These are phyloP conservation scores for Physcomitrellopsis africana DNA, from an alignment of 225 moss, liverwort and hornwort genomes.

Conservation along the genomic window DNA sequence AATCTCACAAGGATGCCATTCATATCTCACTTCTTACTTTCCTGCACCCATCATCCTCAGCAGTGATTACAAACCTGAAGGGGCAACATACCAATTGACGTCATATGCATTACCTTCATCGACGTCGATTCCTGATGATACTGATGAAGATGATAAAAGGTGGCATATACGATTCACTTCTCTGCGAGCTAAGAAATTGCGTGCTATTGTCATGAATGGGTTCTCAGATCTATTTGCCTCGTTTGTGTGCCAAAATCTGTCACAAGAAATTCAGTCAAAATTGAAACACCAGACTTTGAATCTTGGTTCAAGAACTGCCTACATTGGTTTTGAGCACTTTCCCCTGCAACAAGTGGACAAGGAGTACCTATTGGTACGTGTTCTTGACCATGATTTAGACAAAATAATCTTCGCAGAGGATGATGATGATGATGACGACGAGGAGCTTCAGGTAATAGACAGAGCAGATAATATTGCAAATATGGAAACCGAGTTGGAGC, in stretches of 20 bases:
- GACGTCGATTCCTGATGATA: slow-evolving; percentile 27
- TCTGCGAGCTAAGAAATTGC: slow-evolving; percentile 69
- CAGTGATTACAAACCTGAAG: slow-evolving; percentile 82
- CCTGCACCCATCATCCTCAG: slow-evolving; percentile 64
- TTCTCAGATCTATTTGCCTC: slow-evolving; percentile 77
- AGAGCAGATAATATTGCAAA: too few species aligned
- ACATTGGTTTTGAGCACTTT: slow-evolving; percentile 63
- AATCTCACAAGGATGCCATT: slow-evolving; percentile 60
- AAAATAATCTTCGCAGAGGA: too few species aligned
- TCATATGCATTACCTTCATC: slow-evolving; percentile 62
- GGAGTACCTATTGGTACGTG: slow-evolving; percentile 62
- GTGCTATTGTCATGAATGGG: slow-evolving; percentile 74
- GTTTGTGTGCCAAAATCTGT: slow-evolving; percentile 68
- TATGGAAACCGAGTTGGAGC: too few species aligned
- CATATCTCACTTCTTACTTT: slow-evolving; percentile 49
- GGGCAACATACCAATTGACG: slow-evolving; percentile 58
- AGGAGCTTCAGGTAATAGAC: too few species aligned
- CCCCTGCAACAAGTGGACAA: slow-evolving; percentile 61
- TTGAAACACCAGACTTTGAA: slow-evolving; percentile 75
- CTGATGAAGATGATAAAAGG: slow-evolving; percentile 70
- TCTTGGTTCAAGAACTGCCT: slow-evolving; percentile 73
- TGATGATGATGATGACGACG: too few species aligned
- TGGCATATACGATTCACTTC: slow-evolving; percentile 64
- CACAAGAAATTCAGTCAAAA: slow-evolving; percentile 68
- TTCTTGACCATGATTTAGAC: slow-evolving; percentile 64